Evolutionary conservation across 176 grass and related monocot genomes (phyloP), one percentile per base, ranked within the genome.

Genomic region (Bothriochloa decipiens): DNA sequence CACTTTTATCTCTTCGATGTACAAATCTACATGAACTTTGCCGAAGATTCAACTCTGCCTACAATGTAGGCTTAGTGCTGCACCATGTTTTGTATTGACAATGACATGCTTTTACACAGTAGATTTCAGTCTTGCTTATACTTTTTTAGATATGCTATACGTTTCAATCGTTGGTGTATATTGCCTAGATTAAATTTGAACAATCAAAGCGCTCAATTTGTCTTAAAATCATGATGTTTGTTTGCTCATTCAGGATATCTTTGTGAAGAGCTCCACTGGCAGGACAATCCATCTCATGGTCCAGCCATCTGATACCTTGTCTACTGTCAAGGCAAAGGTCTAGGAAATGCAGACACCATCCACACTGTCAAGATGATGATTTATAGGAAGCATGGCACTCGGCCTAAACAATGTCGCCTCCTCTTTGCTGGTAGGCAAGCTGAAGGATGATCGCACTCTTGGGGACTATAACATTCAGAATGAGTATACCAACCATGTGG

Each of bases 181-280:
- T 50, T 18, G 5, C 16, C 50, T 18, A 53, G 18, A 18, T 53
- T 7, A 50, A 20, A 53, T 53, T 1, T 7, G 1, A 53, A 53
- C 5, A 50, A n/a, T n/a, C n/a, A 53, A 53, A 52, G 16, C 17
- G 18, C 14, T 47, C 45, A 13, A 49, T 16, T 49, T 49, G 13
- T 1, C 46, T 49, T 16, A 15, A 49, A 50, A 1, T 18, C 20
- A 4, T 20, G 50, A 53, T 50, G 47, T 50, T 74, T 7, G 4
- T 57, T 7, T 36, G 0, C 39, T 74, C 26, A 7, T 63, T 73
- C 40, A 74, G 6, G 1, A 83, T 3, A 9, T 83, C 81, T 47
- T 64, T 25, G 81, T 83, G 55, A 83, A 61, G 26, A 83, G 3
- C 12, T 4, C 81, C 11, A 64, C 69, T 2, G 69, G 69, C 1